Conservation (phyloP, 305 asterid genomes). For the Petunia hybrid region DNA sequence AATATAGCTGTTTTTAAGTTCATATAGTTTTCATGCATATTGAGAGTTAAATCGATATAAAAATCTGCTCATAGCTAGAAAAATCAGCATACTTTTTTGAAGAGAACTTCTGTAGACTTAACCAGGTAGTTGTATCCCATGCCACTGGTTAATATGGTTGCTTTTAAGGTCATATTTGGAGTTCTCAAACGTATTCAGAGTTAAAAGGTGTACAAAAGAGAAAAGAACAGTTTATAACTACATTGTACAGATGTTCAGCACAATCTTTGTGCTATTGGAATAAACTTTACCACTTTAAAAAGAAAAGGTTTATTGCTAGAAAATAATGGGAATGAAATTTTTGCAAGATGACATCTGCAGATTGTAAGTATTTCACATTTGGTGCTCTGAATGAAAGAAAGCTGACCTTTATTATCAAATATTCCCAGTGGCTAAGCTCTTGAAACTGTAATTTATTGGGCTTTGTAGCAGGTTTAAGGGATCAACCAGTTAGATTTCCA, state of each 20-base stretch:
- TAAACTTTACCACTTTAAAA: no score
- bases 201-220: neutral
- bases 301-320: neutral
- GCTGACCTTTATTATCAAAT: slow-evolving; percentile 14
- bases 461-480: slow-evolving; percentile 3
- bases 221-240: no score
- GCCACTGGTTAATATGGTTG: slow-evolving; percentile 28
- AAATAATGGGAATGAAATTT: neutral
- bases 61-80: slow-evolving; percentile 16
- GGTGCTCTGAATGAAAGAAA: slow-evolving; percentile 9
- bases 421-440: slow-evolving; percentile 13
- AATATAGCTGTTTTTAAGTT: neutral
- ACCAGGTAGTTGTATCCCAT: slow-evolving; percentile 16
- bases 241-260: no score
- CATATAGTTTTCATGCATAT: neutral
- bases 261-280: no score
- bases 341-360: slow-evolving; percentile 26
- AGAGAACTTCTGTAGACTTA: slow-evolving; percentile 10
- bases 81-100: neutral
- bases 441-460: slow-evolving; percentile 17
- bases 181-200: slow-evolving; percentile 23
- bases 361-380: slow-evolving; percentile 28
- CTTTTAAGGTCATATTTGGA: slow-evolving; percentile 21
- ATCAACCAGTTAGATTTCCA: neutral
- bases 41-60: neutral